Evolutionary conservation across 805 yeast species (phyloP).

Genomic region (Scheffersomyces amazonensis): DNA sequence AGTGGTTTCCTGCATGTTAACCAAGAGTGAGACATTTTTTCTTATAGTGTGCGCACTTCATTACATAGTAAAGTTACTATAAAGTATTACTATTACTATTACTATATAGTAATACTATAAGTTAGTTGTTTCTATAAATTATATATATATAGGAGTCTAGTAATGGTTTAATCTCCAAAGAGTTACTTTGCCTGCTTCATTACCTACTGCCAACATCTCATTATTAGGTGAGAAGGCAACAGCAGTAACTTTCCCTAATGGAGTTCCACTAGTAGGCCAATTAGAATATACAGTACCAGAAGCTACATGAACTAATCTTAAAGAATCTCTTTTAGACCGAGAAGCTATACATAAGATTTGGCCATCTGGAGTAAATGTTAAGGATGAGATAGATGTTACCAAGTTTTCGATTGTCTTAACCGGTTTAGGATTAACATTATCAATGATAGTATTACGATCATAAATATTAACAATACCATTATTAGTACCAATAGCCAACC

Average conservation of each 20-base stretch:
- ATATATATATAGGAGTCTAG: slow-evolving; percentile 26
- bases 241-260: slow-evolving; percentile 88
- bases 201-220: slow-evolving; percentile 85
- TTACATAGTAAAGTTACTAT: no score
- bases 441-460: slow-evolving; percentile 44
- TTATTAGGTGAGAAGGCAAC: slow-evolving; percentile 76
- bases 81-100: no score
- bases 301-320: slow-evolving; percentile 84
- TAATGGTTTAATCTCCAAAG: slow-evolving; percentile 88
- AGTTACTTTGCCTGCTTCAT: slow-evolving; percentile 86
- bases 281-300: slow-evolving; percentile 81
- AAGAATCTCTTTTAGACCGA: slow-evolving; percentile 79
- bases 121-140: slow-evolving; percentile 1
- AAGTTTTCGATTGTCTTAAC: slow-evolving; percentile 70
- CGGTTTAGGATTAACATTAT: slow-evolving; percentile 42
- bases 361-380: slow-evolving; percentile 82
- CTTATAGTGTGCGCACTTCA: no score
- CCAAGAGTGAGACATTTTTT: no score
- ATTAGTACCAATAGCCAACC: slow-evolving; percentile 85
- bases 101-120: background rate
- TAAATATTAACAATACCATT: slow-evolving; percentile 89
- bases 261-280: slow-evolving; percentile 98
- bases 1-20: no score
- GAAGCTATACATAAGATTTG: slow-evolving; percentile 86
- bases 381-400: slow-evolving; percentile 72